Conservation (phyloP, 345 rosid genomes). For the Mercurialis annua region DNA sequence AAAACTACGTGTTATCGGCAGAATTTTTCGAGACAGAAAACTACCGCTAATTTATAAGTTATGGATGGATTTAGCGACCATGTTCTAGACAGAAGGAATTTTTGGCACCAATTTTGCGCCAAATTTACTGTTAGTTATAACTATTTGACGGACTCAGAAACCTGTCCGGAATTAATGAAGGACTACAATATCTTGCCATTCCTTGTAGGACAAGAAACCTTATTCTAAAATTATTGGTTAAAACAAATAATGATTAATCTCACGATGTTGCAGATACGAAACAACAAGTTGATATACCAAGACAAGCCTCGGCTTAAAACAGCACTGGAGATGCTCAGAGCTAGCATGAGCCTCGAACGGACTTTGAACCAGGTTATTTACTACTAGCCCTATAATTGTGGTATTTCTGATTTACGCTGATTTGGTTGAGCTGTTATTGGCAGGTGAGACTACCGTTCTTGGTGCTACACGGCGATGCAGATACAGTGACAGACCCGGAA, state of each 20-base stretch:
- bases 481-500: slow-evolving; percentile 91
- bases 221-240: no score
- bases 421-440: slow-evolving; percentile 3
- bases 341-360: slow-evolving; percentile 80
- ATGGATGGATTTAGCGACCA: no score
- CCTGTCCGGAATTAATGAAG: no score
- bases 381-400: neutral
- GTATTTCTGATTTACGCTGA: neutral
- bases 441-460: slow-evolving; percentile 80
- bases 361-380: slow-evolving; percentile 51
- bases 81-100: no score
- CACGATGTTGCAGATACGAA: slow-evolving; percentile 50
- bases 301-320: slow-evolving; percentile 95
- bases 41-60: no score
- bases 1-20: no score
- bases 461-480: slow-evolving; percentile 92
- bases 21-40: no score
- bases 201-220: no score
- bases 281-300: slow-evolving; percentile 88
- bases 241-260: neutral
- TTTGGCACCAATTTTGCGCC: no score
- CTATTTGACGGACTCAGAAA: no score
- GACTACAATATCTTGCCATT: no score
- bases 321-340: slow-evolving; percentile 86
- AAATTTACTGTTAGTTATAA: no score